Evolutionary conservation across 1,284 basidiomycete species (phyloP), one percentile per base, ranked within the genome.

Genomic region (Microbotryum silenes-acaulis): DNA sequence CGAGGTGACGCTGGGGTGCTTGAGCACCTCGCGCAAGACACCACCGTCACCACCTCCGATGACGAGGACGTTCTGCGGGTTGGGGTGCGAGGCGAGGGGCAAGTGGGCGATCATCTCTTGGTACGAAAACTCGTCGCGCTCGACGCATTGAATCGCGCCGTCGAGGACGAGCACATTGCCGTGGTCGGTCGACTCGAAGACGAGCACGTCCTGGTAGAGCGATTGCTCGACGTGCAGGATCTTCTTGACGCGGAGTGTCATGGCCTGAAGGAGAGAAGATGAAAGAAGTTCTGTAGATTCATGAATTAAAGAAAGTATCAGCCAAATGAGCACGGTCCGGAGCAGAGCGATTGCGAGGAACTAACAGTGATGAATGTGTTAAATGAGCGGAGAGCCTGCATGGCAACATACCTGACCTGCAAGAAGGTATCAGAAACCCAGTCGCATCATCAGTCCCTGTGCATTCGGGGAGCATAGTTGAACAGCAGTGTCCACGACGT

Each of bases 41-140:
- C 92, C 92, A 59, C 75, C 75, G 64, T 76, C 76, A 52, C 94
- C 93, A 62, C 94, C 94, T 62, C 94, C 94, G 65, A 99, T 94
- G 61, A 98, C 92, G 46, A 98, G 85, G 25, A 97, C 93, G 72
- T 88, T 86, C 79, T 91, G 88, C 1, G 94, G 96, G 81, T 97
- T 89, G 33, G 96, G 94, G 77, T 98, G 94, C 67, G 88, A 92
- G 27, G 90, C 87, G 68, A 98, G 82, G 46, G 94, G 94, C 55
- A 99, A 80, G 78, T 97, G 93, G 21, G 94, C 84, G 72, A 99
- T 98, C 94, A 98, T 97, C 80, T 99, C 94, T 77, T 98, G 96
- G 78, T 97, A 97, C 85, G 92, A 91, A 77, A 97, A 98, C 78
- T 98, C 94, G 76, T 97, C 94, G 57, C 93, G 86, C 79, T 98